Evolutionary conservation across 257 asterid species (phyloP).

Genomic region (Anisodus tanguticus): DNA sequence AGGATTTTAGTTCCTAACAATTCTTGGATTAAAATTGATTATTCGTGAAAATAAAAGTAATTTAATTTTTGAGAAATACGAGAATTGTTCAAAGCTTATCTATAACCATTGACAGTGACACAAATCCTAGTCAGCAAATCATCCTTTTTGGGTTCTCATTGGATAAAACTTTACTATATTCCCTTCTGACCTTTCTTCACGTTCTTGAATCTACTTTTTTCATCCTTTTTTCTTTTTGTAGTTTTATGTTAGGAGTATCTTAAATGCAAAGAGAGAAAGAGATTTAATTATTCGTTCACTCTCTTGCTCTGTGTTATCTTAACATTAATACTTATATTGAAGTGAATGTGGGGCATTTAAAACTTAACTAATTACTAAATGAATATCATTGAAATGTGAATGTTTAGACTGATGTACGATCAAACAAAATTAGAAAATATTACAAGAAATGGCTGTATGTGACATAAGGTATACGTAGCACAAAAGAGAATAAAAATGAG

Average conservation of each 20-base stretch:
- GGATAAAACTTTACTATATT: neutral
- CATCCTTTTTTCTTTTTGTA: neutral
- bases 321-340: neutral
- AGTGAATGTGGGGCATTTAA: neutral
- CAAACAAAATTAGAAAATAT: neutral
- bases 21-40: neutral
- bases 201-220: neutral
- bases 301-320: neutral
- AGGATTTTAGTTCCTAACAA: neutral
- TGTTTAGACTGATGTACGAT: neutral
- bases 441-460: neutral
- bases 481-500: no score
- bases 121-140: slow-evolving; percentile 46
- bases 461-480: neutral
- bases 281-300: neutral
- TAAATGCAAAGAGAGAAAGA: neutral
- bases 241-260: neutral
- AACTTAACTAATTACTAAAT: neutral
- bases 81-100: slow-evolving; percentile 44
- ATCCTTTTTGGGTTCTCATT: slow-evolving; percentile 8
- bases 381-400: neutral
- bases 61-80: neutral
- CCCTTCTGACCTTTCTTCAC: neutral
- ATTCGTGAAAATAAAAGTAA: neutral
- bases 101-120: slow-evolving; percentile 39